A percentile compares a stretch with the other conserved stretches of the same genome.
Evolutionary conservation across 192 early-diverging fungal species (phyloP).

Genomic region (Mortierella claussenii): DNA sequence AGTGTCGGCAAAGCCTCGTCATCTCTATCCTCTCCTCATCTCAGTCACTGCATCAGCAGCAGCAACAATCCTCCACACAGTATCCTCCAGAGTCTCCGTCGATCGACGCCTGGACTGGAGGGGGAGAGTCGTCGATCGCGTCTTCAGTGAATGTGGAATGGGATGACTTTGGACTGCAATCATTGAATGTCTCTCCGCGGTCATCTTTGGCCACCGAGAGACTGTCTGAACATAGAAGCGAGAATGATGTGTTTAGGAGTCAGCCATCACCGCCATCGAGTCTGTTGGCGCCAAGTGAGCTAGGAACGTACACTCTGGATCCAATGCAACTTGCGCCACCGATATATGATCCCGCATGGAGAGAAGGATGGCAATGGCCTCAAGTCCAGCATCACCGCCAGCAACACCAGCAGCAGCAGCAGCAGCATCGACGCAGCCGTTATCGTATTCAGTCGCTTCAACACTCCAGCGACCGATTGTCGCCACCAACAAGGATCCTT

Average conservation of each 20-base stretch:
- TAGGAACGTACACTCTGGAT: background rate
- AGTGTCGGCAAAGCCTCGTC: conserved; percentile 31
- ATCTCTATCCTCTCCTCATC: conserved; percentile 30
- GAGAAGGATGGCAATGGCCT: background rate
- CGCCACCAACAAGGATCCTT: too few species aligned
- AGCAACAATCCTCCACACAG: too few species aligned
- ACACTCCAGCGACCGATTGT: too few species aligned
- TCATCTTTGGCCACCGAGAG: conserved; percentile 7
- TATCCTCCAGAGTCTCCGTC: background rate
- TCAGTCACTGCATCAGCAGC: conserved; percentile 9
- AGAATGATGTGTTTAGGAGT: background rate
- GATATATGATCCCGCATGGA: conserved; percentile 34
- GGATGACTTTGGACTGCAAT: conserved; percentile 2
- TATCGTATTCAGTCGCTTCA: background rate
- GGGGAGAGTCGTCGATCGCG: conserved; percentile 5
- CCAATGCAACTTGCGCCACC: conserved; percentile 27
- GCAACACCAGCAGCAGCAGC: background rate
- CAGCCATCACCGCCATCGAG: background rate
- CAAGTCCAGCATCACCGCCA: background rate
- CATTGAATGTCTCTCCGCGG: conserved; percentile 2
- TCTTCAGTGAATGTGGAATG: too few species aligned
- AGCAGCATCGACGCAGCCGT: background rate
- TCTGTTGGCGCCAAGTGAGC: background rate
- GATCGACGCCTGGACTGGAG: background rate
- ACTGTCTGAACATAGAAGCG: background rate